phyloP scores from a whole-genome alignment of 2,329 filamentous ascomycete genomes.

The Cordyceps sp. region DNA sequence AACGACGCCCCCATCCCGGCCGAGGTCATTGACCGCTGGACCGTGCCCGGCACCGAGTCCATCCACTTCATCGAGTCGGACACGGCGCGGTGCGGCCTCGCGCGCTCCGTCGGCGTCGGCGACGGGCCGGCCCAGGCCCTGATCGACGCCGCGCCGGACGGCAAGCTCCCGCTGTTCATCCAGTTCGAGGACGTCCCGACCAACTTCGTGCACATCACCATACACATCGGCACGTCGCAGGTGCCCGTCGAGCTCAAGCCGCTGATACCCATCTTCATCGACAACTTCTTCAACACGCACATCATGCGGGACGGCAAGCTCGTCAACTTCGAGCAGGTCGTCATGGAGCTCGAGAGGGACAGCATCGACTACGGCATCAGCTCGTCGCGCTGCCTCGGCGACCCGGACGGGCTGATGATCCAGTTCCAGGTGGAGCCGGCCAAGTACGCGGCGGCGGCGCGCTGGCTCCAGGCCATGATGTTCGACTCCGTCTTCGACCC shows the following conservation, averaged over 20 bases:
- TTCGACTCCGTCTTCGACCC: conserved; percentile 82
- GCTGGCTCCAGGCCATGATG: conserved; percentile 74
- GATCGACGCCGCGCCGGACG: conserved; percentile 50
- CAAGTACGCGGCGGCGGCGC: conserved; percentile 68
- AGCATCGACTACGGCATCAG: conserved; percentile 72
- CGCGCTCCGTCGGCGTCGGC: conserved; percentile 49
- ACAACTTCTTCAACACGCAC: conserved; percentile 90
- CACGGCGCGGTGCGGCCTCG: conserved; percentile 69
- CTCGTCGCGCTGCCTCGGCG: conserved; percentile 50
- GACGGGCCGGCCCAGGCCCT: conserved; percentile 56
- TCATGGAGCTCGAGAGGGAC: conserved; percentile 78
- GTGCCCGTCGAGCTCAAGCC: conserved; percentile 75
- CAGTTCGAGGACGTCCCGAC: conserved; percentile 92
- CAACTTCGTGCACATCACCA: conserved; percentile 74
- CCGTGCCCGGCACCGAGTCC: conserved; percentile 70
- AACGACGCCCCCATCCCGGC: conserved; percentile 79
- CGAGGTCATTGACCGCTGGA: conserved; percentile 64
- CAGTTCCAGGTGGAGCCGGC: conserved; percentile 75
- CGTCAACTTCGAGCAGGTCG: conserved; percentile 80
- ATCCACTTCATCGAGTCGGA: conserved; percentile 88
- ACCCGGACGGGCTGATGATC: conserved; percentile 67
- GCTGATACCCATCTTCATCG: conserved; percentile 66
- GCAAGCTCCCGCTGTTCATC: conserved; percentile 65
- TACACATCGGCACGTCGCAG: conserved; percentile 63
- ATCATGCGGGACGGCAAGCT: conserved; percentile 59